Evolutionary conservation across 441 rosid genomes (phyloP).

Genomic region (Manihot esculenta): DNA sequence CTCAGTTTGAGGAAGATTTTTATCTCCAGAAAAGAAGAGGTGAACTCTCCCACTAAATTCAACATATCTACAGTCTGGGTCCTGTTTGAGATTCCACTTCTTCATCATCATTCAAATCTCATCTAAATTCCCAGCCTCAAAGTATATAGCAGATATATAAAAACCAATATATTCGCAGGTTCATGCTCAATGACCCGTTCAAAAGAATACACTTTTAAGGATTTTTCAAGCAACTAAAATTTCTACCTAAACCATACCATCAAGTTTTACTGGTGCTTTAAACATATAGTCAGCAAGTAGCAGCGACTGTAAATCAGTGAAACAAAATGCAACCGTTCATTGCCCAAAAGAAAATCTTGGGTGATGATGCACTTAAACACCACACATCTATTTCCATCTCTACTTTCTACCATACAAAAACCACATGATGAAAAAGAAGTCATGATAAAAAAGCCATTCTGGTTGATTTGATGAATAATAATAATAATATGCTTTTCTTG

Average conservation of each 20-base stretch:
- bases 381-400: neutral
- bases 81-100: slow-evolving; percentile 65
- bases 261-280: slow-evolving; percentile 55
- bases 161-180: slow-evolving; percentile 74
- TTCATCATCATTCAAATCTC: slow-evolving; percentile 77
- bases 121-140: slow-evolving; percentile 46
- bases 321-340: neutral
- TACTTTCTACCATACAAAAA: neutral
- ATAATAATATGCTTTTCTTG: neutral
- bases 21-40: slow-evolving; percentile 72
- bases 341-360: neutral
- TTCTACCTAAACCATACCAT: slow-evolving; percentile 95
- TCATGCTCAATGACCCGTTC: slow-evolving; percentile 56
- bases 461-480: neutral
- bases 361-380: neutral
- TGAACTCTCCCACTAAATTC: slow-evolving; percentile 65
- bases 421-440: neutral
- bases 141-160: slow-evolving; percentile 73
- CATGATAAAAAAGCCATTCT: neutral
- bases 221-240: slow-evolving; percentile 88
- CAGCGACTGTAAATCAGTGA: neutral
- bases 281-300: too few species aligned
- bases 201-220: slow-evolving; percentile 63
- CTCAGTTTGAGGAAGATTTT: slow-evolving; percentile 58
- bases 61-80: slow-evolving; percentile 85